Base-by-base conservation (phyloP, 352 stramenopile species). In the Globisporangium iwayamae region DNA sequence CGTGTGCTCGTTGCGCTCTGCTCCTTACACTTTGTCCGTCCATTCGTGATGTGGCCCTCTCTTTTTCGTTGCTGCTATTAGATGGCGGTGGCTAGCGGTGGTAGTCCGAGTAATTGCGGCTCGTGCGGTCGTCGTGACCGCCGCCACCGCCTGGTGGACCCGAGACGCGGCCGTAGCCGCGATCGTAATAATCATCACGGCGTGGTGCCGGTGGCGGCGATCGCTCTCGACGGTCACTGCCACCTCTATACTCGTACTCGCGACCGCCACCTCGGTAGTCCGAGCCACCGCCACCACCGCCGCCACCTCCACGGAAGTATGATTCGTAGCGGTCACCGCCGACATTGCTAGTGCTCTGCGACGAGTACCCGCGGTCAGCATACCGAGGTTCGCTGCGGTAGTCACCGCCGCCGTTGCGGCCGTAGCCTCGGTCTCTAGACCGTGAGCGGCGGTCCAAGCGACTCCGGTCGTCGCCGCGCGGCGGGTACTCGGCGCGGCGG, bases 51-150 rank as follows among this genome's bases (percentile, higher is more conserved):
- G 2, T 9, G 6, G 39, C 2, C n/a, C 55, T n/a, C 25, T 28
- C 36, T 1, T 46, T 60, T 22, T 20, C 38, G 38, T 20, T 50
- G 32, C 52, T 46, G 11, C n/a, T 22, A 11, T 4, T 48, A 18
- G 10, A 16, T 16, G 50, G 14, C 6, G 28, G 45, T 48, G 16
- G 18, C 45, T 65, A 85, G 47, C 73, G 76, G 25, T 69, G 67
- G 50, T 85, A 89, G 56, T 81, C 65, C 45, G 63, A 58, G 61
- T 89, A 87, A 65, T 69, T 74, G 57, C 80, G 80, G 41, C 69
- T 76, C 56, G 67, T 76, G 57, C 79, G 79, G 57, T 89, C 82
- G 28, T 88, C 82, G 47, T 87, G 79, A 34, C 75, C 81, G 63
- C 76, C 71, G 38, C 66, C 57, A 43, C 66, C 59, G 36, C 64